Evolutionary conservation across 2,329 filamentous ascomycete species (phyloP), one percentile per base, ranked within the genome.

Genomic region (Trichoderma sp.): DNA sequence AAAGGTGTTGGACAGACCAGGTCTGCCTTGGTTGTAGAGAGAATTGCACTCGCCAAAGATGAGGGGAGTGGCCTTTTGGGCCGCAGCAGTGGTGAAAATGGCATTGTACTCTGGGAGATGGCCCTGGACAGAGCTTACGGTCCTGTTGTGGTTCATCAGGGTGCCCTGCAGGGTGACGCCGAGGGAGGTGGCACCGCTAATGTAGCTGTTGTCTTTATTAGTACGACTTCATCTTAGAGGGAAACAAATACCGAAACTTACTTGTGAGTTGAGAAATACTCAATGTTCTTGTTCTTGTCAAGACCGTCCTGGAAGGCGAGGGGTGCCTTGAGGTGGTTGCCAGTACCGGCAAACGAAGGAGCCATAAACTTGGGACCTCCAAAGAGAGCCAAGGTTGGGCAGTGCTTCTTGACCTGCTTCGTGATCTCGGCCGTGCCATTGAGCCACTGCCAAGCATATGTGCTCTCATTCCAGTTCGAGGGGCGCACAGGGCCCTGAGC

Each of bases 11-110:
- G 88, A 90, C 20, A 91, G 81, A 0, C 89, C 88, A 0, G 88
- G 87, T 6, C 84, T 83, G 69, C 89, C 90, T 80, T 91, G 82
- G 77, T 88, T 87, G 79, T 87, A 90, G 11, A 91, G 84, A 8
- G 86, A 89, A 79, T 91, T 91, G 64, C 85, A 84, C 80, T 91
- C 88, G 73, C 88, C 88, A 1, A 90, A 81, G 73, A 90, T 87
- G 73, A 87, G 87, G 0, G 87, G 86, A 4, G 86, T 81, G 5
- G 70, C 23, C 8, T 66, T 26, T 53, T 72, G 50, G 8, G 34
- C 26, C 32, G 34, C 17, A 47, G 20, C 13, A 7, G 67, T 71
- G 26, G 36, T 30, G 3, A 80, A 79, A 34, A 90, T 83, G 30
- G 78, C 74, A 28, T 80, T 77, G 71, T 86, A 85, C 62, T 87